Conservation (phyloP, 768 basidiomycete genomes). For the Lactarius deliciosus region DNA sequence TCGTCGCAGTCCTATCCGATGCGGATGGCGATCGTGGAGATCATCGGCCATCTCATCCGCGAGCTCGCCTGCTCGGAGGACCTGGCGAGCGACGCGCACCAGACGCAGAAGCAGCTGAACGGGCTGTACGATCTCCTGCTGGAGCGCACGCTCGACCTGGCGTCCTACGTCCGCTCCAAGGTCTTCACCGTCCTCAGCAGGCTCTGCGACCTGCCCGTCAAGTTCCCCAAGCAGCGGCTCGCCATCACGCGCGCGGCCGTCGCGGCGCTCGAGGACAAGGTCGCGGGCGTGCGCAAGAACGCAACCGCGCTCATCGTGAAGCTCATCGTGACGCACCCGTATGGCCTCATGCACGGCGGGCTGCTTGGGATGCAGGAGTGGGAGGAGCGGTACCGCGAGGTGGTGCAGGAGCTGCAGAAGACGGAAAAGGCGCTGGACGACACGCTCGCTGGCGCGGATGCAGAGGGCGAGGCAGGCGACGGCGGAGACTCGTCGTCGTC, state of each 20-base stretch:
- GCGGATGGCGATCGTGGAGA: slow-evolving; percentile 91
- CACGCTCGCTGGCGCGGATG: slow-evolving; percentile 47
- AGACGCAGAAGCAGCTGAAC: slow-evolving; percentile 71
- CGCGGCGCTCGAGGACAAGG: slow-evolving; percentile 85
- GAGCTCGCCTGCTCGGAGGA: slow-evolving; percentile 66
- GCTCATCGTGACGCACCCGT: slow-evolving; percentile 86
- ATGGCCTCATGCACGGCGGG: slow-evolving; percentile 81
- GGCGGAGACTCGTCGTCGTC: slow-evolving; percentile 30
- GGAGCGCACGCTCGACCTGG: slow-evolving; percentile 84
- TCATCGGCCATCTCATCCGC: slow-evolving; percentile 80
- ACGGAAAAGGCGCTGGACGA: slow-evolving; percentile 69
- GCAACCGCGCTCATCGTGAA: slow-evolving; percentile 74
- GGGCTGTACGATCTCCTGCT: slow-evolving; percentile 80
- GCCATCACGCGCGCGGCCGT: slow-evolving; percentile 74
- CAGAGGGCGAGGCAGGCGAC: slow-evolving; percentile 34
- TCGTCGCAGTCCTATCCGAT: slow-evolving; percentile 82
- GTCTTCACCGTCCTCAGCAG: slow-evolving; percentile 75
- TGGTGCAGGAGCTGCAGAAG: slow-evolving; percentile 63
- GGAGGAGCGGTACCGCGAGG: slow-evolving; percentile 65
- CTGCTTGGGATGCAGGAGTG: slow-evolving; percentile 69
- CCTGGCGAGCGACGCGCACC: slow-evolving; percentile 45
- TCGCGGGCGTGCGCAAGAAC: slow-evolving; percentile 80
- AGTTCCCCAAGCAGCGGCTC: slow-evolving; percentile 86
- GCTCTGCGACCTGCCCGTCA: slow-evolving; percentile 71
- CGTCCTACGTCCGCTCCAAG: slow-evolving; percentile 89